Base-by-base conservation (phyloP, 768 basidiomycete species). In the Psilocybe cyanescens region DNA sequence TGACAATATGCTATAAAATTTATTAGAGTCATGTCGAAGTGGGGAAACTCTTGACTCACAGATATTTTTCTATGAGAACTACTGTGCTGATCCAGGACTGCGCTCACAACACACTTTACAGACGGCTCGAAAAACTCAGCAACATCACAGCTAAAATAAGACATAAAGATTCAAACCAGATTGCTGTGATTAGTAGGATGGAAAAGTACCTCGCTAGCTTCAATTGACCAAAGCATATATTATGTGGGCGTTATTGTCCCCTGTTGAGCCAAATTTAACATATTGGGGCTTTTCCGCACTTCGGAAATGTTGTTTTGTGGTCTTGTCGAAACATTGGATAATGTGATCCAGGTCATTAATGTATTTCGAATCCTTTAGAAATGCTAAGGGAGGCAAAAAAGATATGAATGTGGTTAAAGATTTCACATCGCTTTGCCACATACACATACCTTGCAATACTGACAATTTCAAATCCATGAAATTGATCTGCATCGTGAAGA, bases 401-500 rank as follows among this genome's bases (percentile, higher is more conserved):
- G 39, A 19, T 1, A 7, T 1, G 12, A 29, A 14, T 35, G 37
- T 35, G 46, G 52, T 16, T 30, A 16, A 80, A n/a, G 63, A 53
- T 6, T 16, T 7, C 5, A n/a, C 11, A 19, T 30, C 41, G 35
- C n/a, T 28, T 45, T 45, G 11, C 33, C 30, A 63, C 65, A 8
- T 46, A 83, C 84, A 24, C 24, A 24, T 24, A 24, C 24, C 64
- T 64, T 72, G 53, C 4, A 86, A 74, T 75, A 33, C 72, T 81
- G 48, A 86, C 80, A 60, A 82, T 83, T 1, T 83, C 71, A 1
- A 83, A 83, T n/a, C 83, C 84, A 58, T 79, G 71, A 37, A 85
- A 74, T 37, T 75, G 76, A 64, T 82, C 84, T 85, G 57, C 47
- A n/a, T 14, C 30, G 0, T 9, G 4, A 19, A 17, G 59, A 31